Evolutionary conservation across 139 green algal species (phyloP), one percentile per base, ranked within the genome.

Genomic region (Coelastrella sp.): DNA sequence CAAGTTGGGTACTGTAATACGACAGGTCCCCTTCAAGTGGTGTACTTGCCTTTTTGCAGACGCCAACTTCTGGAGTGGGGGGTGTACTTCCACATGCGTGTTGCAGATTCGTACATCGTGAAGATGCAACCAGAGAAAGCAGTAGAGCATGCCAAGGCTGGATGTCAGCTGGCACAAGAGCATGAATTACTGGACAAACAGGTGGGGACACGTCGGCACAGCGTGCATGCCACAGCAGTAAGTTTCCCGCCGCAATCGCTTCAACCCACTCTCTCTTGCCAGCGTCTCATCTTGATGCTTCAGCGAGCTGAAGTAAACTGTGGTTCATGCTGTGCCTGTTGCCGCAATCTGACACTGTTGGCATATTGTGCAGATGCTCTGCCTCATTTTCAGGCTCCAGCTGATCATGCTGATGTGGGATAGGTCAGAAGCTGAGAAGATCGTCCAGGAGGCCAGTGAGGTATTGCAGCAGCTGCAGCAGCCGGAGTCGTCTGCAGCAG

Each of bases 371-470:
- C 74, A 92, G 90, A 11, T 92, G n/a, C 24, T 92, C 17, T 87
- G 87, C 24, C 27, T 85, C 0, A 27, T 94, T 76, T 85, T 92
- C n/a, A 19, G 70, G 9, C n/a, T 89, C 59, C 91, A 93, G 68
- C 73, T 93, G 19, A 61, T 60, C 12, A 63, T 93, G 78, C 49
- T 66, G 8, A 66, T 27, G 5, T 93, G 87, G 87, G 91, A 93
- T 78, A 25, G 87, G 24, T 6, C 22, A 7, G 68, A 27, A 10
- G 87, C 35, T n/a, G 76, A 92, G 35, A 6, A 9, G 0, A 7
- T 35, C 12, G 20, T 86, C 0, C 27, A 8, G 4, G 56, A 35
- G 49, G 73, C 87, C 6, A 20, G 12, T 7, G 87, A 73, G 0
- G 24, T 82, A 17, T 60, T 88, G 27, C 35, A 70, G 49, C 66